Base-by-base conservation (phyloP, 495 filamentous ascomycete genomes). In the Aspergillus diversus region DNA sequence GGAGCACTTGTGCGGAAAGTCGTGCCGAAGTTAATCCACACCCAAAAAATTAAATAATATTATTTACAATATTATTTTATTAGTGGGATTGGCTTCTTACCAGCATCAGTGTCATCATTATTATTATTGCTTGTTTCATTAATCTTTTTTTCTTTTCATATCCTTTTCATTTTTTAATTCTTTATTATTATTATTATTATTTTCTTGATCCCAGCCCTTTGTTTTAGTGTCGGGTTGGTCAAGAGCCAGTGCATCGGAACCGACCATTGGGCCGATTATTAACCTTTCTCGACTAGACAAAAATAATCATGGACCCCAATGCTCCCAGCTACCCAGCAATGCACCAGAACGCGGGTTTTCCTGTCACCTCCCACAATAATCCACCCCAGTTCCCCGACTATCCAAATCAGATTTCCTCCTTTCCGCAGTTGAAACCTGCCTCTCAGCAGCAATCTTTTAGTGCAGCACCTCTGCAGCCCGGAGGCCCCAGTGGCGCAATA, bases 371-470 rank as follows among this genome's bases (percentile, higher is more conserved):
- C 42, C 76, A 75, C 57, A 76, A 70, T 47, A 62, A 49, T 66
- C 74, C 66, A 58, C 74, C 71, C 37, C 75, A 76, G 61, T 75
- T 76, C 64, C 67, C 78, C 53, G 80, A 77, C 67, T 78, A 80
- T 67, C 71, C 73, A 55, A 80, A 78, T 59, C 64, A 72, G 9
- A 72, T 75, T 12, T 69, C 75, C 63, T 70, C 73, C 35, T 80
- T 76, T 64, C 74, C 79, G 53, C 77, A 75, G 67, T 66, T 74
- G 39, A 77, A 76, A 60, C 57, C 73, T 42, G 59, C 65, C 51
- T 57, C 65, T 31, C 71, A 71, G 59, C 75, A 72, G 58, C 73
- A 76, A 69, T 73, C 78, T 66, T 80, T 78, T 66, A 74, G 73
- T 59, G 66, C 73, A 49, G 73, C 76, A 66, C 73, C 74, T 33